A percentile compares a stretch with the other conserved stretches of the same genome.
phyloP scores from a whole-genome alignment of 257 asterid genomes.

The Penstemon davidsonii region DNA sequence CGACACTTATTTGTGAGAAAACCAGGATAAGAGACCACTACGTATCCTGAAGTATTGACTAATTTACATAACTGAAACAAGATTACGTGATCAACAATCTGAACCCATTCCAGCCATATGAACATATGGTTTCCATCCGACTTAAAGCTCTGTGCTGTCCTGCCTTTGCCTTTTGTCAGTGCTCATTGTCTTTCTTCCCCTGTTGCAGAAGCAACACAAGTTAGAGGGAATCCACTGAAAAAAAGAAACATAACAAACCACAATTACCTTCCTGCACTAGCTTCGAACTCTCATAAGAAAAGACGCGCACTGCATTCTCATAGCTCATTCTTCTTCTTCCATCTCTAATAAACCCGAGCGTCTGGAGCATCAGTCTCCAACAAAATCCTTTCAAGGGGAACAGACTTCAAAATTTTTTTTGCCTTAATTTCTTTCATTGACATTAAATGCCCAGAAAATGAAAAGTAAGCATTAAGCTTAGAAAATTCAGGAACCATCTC shows the following conservation, averaged over 20 bases:
- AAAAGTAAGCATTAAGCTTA: slow-evolving; percentile 84
- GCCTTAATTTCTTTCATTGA: slow-evolving; percentile 86
- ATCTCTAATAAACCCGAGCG: slow-evolving; percentile 61
- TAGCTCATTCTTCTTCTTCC: slow-evolving; percentile 60
- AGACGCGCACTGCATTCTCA: slow-evolving; percentile 60
- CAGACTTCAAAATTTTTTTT: slow-evolving; percentile 70
- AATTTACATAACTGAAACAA: not conserved
- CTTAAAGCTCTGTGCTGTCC: not conserved
- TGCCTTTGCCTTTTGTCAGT: not conserved
- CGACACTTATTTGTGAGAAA: too few relatives aligned
- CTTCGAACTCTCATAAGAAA: slow-evolving; percentile 84
- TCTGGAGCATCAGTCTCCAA: slow-evolving; percentile 98
- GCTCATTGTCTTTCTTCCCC: not conserved
- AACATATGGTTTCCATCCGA: not conserved
- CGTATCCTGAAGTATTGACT: too few relatives aligned
- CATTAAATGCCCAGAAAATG: slow-evolving; percentile 93
- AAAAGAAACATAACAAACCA: not conserved
- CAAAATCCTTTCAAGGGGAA: slow-evolving; percentile 82
- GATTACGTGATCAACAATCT: not conserved
- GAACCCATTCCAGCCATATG: not conserved
- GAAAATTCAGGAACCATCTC: slow-evolving; percentile 90
- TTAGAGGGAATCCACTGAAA: not conserved
- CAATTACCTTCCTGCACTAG: slow-evolving; percentile 36
- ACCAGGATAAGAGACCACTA: too few relatives aligned
- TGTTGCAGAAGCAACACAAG: not conserved